phyloP scores from a whole-genome alignment of 495 filamentous ascomycete species.

The Xylaria castorea region DNA sequence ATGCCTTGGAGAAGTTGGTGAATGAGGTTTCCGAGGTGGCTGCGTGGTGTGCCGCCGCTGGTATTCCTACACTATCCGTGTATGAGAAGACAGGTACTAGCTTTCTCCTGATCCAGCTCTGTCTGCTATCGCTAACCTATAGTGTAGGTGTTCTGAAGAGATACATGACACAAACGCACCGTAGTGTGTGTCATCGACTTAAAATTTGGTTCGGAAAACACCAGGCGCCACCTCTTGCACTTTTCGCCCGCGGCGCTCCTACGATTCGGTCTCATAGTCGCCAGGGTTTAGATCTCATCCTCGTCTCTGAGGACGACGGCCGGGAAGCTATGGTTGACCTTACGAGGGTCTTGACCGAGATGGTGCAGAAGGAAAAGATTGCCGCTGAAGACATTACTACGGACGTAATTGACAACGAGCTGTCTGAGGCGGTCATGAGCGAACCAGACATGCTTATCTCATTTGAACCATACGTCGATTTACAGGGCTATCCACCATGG shows the following conservation, averaged over 20 bases:
- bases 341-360: constrained; percentile 91
- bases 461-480: constrained; percentile 78
- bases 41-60: constrained; percentile 88
- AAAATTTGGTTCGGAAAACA: constrained; percentile 81
- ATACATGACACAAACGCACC: constrained; percentile 78
- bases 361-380: constrained; percentile 89
- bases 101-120: neutral
- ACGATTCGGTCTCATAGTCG: constrained; percentile 52
- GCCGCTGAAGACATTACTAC: constrained; percentile 76
- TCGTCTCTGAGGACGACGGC: constrained; percentile 87
- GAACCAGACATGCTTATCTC: constrained; percentile 91
- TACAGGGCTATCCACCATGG: constrained; percentile 96
- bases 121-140: constrained; percentile 26
- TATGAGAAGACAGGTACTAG: constrained; percentile 84
- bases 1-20: constrained; percentile 78
- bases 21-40: constrained; percentile 89
- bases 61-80: constrained; percentile 82
- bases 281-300: constrained; percentile 64
- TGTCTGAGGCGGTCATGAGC: constrained; percentile 69
- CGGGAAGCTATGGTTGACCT: constrained; percentile 93
- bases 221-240: constrained; percentile 66
- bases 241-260: constrained; percentile 78
- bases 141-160: constrained; percentile 79
- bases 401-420: constrained; percentile 89
- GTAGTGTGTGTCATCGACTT: constrained; percentile 73